Base-by-base conservation (phyloP, 2,329 filamentous ascomycete genomes). In the Lizonia empirigonia region DNA sequence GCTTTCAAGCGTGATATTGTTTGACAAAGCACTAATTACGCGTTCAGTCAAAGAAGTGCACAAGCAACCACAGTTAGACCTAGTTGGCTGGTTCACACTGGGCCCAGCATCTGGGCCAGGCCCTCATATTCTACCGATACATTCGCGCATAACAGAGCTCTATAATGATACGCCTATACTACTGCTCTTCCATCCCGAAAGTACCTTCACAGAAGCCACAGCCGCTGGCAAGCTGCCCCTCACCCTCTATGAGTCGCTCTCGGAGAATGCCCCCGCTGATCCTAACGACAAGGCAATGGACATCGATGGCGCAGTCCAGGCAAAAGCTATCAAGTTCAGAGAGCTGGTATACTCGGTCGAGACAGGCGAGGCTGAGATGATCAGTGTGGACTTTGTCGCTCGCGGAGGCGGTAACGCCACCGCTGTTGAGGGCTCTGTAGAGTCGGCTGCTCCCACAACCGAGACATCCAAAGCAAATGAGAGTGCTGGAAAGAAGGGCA, bases 291-390 rank as follows among this genome's bases (percentile, higher is more conserved):
- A 72, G 53, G 67, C 64, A n/a, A 75, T 75, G 72, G 73, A 76
- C 63, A 88, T 93, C 76, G 87, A 89, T 58, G 88, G 90, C 58
- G 79, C 78, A 71, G 81, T 69, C 74, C 65, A 68, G 42, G 56
- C 63, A 5, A 73, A 68, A 44, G 51, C 65, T 41, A 80, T 94
- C 53, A 88, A 84, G 65, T 97, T 97, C 74, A 84, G 87, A 53
- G 88, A 95, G 68, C 76, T 97, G 8, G 85, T 88, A 1, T 97
- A 94, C 72, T 88, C 88, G 0, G 86, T 97, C 2, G 94, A 97
- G 76, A 96, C 92, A 0, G 91, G 90, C 8, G 92, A 97, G 72
- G 92, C 92, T 1, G 94, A 99, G 74, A 97, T 97, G 91, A 97
- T 99, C 60, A 89, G 90, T 62, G 90, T 99, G 66, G 91, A 97